Evolutionary conservation across 495 filamentous ascomycete genomes (phyloP), one percentile per base, ranked within the genome.

Genomic region (Xylaria scruposa): DNA sequence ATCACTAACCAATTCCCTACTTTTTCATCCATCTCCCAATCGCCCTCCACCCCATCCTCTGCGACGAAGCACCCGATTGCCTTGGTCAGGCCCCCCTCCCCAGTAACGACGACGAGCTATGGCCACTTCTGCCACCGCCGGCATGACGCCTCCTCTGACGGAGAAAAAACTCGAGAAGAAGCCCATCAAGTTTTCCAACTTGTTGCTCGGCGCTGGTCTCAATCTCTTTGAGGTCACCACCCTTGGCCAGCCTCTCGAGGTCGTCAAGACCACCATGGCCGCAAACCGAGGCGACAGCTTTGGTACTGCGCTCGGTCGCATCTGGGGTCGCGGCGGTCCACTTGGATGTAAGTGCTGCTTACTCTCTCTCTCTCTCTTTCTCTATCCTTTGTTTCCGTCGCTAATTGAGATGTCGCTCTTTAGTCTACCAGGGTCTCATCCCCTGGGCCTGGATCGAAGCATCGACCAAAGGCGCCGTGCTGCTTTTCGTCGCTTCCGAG

Each of bases 371-470:
- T n/a, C n/a, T n/a, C n/a, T 67, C 7, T 13, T 38, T 1, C 42
- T 13, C 4, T 21, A 29, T 31, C 13, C 17, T 29, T 13, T 4
- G 53, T 42, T n/a, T 60, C 26, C 53, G 6, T 59, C 17, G 67
- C 67, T 68, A 21, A 68, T 24, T 8, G 9, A 0, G 24, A 31
- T 44, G 26, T 15, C 51, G 73, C 26, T 29, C 36, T 44, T 75
- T 81, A 99, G 96, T 97, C 86, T 99, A 97, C 88, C 96, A 99
- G 89, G 96, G 96, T 83, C 92, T 99, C 78, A 99, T 99, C 83
- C 96, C 96, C 74, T 99, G 96, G 96, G 96, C 96, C 85, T 99
- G 96, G 96, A 99, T 99, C 87, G 96, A 99, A 88, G 97, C 97
- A 82, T 98, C 96, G 77, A 98, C 97, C 82, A 99, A 99, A 86